Conservation (phyloP, 768 basidiomycete species). For the Mycena rebaudengoi region DNA sequence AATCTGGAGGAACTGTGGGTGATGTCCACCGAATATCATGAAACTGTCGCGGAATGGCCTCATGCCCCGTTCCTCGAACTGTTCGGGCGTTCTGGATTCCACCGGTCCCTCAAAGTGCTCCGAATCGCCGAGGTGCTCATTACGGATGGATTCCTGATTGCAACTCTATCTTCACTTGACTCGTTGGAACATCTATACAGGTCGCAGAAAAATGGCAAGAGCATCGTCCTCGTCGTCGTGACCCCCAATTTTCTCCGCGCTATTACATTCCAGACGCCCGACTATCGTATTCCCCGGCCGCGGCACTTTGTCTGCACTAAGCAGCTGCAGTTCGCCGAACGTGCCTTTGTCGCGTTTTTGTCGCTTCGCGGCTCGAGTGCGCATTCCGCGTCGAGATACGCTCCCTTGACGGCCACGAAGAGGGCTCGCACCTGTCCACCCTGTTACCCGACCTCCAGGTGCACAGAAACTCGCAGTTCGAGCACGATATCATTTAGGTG, state of each 20-base stretch:
- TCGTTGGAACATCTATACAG: background rate
- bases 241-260: background rate
- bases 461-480: too few relatives aligned
- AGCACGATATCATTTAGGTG: too few relatives aligned
- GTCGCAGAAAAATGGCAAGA: background rate
- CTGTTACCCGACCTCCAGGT: too few relatives aligned
- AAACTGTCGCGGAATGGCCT: background rate
- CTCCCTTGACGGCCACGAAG: too few relatives aligned
- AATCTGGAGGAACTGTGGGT: background rate
- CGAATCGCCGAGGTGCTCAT: background rate
- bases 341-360: too few relatives aligned
- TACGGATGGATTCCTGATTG: background rate
- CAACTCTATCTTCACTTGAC: background rate
- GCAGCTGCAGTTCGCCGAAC: too few relatives aligned
- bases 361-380: too few relatives aligned
- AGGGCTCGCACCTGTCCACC: too few relatives aligned
- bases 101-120: background rate
- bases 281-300: too few relatives aligned
- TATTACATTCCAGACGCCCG: too few relatives aligned
- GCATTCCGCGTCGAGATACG: too few relatives aligned
- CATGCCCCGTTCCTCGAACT: background rate
- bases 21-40: background rate
- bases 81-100: background rate
- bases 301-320: too few relatives aligned
- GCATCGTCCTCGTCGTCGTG: background rate